Evolutionary conservation across 768 basidiomycete genomes (phyloP), one percentile per base, ranked within the genome.

Genomic region (Suillus luteus): DNA sequence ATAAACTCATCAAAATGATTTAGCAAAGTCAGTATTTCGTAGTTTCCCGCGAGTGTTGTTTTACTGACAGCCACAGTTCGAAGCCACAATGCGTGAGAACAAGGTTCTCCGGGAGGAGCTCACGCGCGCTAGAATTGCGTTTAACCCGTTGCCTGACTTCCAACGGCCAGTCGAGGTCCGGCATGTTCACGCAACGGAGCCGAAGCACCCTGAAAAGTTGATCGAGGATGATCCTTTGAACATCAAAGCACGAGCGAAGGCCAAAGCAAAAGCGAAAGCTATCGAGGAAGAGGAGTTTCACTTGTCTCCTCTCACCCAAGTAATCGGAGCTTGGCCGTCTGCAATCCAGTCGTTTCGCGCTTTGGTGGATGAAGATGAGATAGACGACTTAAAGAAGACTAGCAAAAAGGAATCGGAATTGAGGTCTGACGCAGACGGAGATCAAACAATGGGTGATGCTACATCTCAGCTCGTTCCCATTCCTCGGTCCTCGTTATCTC

Each of bases 21-120:
- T 71, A 78, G 73, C 76, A 66, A 79, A 81, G 63, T 76, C 67
- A 65, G 76, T 79, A 62, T 70, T 9, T 62, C 31, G 38, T 52
- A 33, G 35, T 15, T 71, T 75, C 38, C 73, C 74, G 70, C 55
- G 70, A 65, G 22, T 64, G 62, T 43, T 55, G 63, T 15, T 61
- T 72, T 31, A 62, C 66, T 55, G 27, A 55, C 40, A 17, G 61
- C 17, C 46, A 60, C 27, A 70, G 71, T 55, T 69, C 65, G 70
- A 76, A 19, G 66, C 74, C 49, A 67, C 51, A 1, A 67, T 65
- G 12, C 64, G 67, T 49, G 68, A 75, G 62, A 70, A 76, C 55
- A 75, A 65, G 49, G 66, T 66, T 40, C 66, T 75, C 60, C 73
- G 70, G 22, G 74, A 75, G 31, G 64, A 76, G 24, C 70, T 72